Percentiles rank a stretch among this genome's conserved stretches.
phyloP scores from a whole-genome alignment of 2,329 filamentous ascomycete species.

The Catunica adiposa region DNA sequence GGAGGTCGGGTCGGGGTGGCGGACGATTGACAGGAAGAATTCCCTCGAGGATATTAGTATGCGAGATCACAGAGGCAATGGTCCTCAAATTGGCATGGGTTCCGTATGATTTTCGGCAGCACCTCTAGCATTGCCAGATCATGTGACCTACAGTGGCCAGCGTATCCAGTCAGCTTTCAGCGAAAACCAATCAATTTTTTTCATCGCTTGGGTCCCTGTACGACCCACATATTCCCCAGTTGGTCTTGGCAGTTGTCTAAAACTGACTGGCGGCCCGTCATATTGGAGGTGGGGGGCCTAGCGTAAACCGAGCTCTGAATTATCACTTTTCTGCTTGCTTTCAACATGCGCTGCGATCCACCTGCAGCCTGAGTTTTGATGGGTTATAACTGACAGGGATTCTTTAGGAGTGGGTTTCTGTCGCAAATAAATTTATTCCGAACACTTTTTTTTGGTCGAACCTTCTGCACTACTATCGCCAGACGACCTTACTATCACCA shows the following conservation, averaged over 20 bases:
- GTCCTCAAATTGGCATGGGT: conserved; percentile 13
- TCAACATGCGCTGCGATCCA: background rate
- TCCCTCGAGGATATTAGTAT: conserved; percentile 20
- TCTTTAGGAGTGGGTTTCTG: conserved; percentile 5
- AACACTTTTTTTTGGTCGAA: background rate
- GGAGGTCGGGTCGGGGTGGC: conserved; percentile 8
- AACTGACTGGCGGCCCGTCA: background rate
- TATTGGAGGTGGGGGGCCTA: background rate
- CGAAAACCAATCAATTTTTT: conserved; percentile 15
- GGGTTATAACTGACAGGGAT: background rate
- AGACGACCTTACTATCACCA: background rate
- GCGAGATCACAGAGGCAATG: conserved; percentile 7
- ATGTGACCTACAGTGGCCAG: conserved; percentile 9
- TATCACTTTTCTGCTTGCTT: background rate
- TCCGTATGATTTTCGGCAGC: conserved; percentile 15
- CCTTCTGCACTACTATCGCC: background rate
- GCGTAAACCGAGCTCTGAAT: background rate
- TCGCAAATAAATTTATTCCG: conserved; percentile 10
- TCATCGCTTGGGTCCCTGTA: background rate
- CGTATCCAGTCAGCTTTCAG: conserved; percentile 15
- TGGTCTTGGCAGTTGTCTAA: background rate
- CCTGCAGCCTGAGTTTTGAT: background rate
- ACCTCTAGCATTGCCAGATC: conserved; percentile 5
- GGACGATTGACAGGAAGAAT: conserved; percentile 21
- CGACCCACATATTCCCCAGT: background rate